Conservation (phyloP, 805 yeast genomes). For the Candida loeiensis region DNA sequence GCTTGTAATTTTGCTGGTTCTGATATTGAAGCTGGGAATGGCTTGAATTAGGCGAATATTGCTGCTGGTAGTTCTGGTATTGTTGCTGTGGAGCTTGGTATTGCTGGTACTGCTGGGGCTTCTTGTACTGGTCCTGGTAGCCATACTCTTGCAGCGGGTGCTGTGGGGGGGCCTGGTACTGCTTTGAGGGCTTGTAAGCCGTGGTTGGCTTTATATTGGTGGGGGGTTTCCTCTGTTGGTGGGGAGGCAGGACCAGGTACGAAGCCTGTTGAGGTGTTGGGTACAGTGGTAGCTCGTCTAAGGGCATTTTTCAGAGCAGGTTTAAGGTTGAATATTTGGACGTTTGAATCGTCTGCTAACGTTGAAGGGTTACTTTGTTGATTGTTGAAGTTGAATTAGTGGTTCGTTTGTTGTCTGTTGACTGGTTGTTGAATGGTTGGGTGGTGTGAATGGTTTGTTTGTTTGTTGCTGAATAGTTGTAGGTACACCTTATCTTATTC, state of each 20-base stretch:
- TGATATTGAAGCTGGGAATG: slow-evolving; percentile 1
- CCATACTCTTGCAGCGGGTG: neutral
- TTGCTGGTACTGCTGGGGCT: slow-evolving; percentile 7
- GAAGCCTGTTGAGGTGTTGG: slow-evolving; percentile 47
- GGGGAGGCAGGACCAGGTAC: slow-evolving; percentile 21
- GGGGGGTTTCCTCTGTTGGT: slow-evolving; percentile 1
- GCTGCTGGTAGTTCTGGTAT: slow-evolving; percentile 8
- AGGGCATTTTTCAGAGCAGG: slow-evolving; percentile 15
- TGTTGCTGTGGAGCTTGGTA: slow-evolving; percentile 7
- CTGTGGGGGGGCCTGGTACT: slow-evolving; percentile 7
- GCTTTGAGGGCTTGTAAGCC: slow-evolving; percentile 7
- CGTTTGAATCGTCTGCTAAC: neutral
- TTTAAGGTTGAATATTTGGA: neutral
- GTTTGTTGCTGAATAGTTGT: too few relatives aligned
- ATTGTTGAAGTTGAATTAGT: too few relatives aligned
- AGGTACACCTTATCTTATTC: too few relatives aligned
- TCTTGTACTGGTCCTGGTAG: slow-evolving; percentile 4
- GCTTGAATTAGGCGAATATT: slow-evolving; percentile 4
- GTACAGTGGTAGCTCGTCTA: slow-evolving; percentile 41
- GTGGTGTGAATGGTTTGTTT: too few relatives aligned
- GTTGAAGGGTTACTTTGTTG: too few relatives aligned
- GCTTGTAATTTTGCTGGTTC: slow-evolving; percentile 1
- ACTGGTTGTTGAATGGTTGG: too few relatives aligned
- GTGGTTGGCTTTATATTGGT: slow-evolving; percentile 11
- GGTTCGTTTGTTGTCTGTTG: too few relatives aligned